Evolutionary conservation across 2,329 filamentous ascomycete genomes (phyloP).

Genomic region (Colletotrichum sidae): DNA sequence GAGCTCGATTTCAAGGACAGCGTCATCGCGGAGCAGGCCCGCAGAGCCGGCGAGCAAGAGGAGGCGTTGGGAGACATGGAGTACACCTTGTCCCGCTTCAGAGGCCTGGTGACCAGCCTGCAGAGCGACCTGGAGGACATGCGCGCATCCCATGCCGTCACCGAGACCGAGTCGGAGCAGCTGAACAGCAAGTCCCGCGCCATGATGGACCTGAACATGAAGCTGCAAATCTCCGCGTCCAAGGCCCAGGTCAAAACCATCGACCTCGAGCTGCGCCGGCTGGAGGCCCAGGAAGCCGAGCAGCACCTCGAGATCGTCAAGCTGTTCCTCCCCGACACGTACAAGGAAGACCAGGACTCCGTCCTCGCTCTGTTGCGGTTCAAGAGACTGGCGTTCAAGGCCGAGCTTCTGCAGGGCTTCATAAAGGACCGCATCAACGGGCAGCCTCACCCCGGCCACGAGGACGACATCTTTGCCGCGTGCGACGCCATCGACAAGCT

Average conservation of each 20-base stretch:
- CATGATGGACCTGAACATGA: conserved; percentile 97
- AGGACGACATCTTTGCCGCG: conserved; percentile 83
- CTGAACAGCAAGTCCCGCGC: conserved; percentile 88
- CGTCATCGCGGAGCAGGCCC: conserved; percentile 84
- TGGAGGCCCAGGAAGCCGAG: conserved; percentile 89
- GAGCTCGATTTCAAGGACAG: conserved; percentile 91
- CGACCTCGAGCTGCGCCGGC: conserved; percentile 85
- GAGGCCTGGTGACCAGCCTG: conserved; percentile 86
- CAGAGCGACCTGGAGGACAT: conserved; percentile 92
- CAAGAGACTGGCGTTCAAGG: conserved; percentile 89
- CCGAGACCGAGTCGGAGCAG: conserved; percentile 92
- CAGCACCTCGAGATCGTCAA: conserved; percentile 92
- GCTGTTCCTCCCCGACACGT: conserved; percentile 88
- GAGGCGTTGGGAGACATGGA: conserved; percentile 87
- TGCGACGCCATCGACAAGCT: conserved; percentile 89
- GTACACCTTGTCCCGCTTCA: conserved; percentile 88
- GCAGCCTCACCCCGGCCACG: conserved; percentile 71
- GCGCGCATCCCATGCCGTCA: conserved; percentile 90
- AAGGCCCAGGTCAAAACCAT: conserved; percentile 96
- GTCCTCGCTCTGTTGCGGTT: conserved; percentile 90
- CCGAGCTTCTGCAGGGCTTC: conserved; percentile 80
- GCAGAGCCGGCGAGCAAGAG: conserved; percentile 80
- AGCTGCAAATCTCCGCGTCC: conserved; percentile 87
- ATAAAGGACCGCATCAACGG: conserved; percentile 82
- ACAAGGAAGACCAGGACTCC: conserved; percentile 83